These are phyloP conservation scores for Craterostigma plantagineum DNA, from an alignment of 257 asterid species.

Conservation along the genomic window DNA sequence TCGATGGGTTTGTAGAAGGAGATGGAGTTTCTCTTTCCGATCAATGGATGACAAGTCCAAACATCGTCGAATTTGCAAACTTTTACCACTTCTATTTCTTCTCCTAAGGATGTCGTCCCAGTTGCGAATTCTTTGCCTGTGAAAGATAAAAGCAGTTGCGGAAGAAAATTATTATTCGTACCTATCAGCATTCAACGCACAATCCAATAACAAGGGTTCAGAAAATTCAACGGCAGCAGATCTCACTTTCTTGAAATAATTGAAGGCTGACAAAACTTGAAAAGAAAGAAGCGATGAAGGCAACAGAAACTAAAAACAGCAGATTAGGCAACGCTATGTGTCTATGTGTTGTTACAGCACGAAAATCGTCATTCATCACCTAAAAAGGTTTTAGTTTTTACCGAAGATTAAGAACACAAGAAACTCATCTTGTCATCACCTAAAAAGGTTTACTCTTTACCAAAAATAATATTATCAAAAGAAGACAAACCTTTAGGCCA, in stretches of 20 bases:
- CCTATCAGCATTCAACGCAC: neutral
- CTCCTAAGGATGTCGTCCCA: conserved; percentile 48
- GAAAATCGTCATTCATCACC: too few species aligned
- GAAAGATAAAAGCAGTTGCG: neutral
- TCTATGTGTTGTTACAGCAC: too few species aligned
- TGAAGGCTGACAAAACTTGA: too few species aligned
- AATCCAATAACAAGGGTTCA: neutral
- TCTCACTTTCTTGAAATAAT: too few species aligned
- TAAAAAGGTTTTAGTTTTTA: too few species aligned
- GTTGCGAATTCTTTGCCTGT: conserved; percentile 62
- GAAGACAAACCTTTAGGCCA: conserved; percentile 54
- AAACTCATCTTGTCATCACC: too few species aligned
- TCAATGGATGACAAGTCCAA: conserved; percentile 42
- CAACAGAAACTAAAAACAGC: too few species aligned
- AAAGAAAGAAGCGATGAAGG: too few species aligned
- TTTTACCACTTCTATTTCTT: conserved; percentile 51
- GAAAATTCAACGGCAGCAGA: neutral
- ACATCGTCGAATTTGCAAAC: conserved; percentile 39
- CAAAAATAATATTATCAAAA: neutral
- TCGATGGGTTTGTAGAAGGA: conserved; percentile 63
- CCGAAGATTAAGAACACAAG: too few species aligned
- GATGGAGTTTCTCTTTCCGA: conserved; percentile 30
- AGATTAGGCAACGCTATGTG: too few species aligned
- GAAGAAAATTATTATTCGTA: too few species aligned
- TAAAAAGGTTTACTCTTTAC: neutral